These are phyloP conservation scores for Lentinula lateritia DNA, from an alignment of 768 basidiomycete genomes.

Conservation along the genomic window DNA sequence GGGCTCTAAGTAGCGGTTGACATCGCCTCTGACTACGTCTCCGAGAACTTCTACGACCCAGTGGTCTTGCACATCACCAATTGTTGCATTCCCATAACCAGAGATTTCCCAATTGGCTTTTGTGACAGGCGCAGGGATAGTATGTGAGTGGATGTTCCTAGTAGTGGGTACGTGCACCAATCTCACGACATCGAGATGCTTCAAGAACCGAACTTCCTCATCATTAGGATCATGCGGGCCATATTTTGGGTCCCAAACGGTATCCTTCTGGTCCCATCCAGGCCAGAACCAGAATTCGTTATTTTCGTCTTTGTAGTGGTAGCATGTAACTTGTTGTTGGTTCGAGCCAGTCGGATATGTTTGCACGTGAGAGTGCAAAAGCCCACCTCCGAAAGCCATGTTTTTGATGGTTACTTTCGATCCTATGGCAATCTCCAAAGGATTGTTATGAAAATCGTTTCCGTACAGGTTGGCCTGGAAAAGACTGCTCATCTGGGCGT, in stretches of 20 bases:
- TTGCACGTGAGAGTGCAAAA: slow-evolving; percentile 96
- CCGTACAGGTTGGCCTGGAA: slow-evolving; percentile 96
- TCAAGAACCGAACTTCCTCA: slow-evolving; percentile 60
- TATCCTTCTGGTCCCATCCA: slow-evolving; percentile 59
- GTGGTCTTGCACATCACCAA: slow-evolving; percentile 86
- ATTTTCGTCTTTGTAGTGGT: slow-evolving; percentile 99
- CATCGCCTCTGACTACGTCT: slow-evolving; percentile 42
- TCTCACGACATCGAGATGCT: slow-evolving; percentile 73
- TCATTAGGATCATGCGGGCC: slow-evolving; percentile 59
- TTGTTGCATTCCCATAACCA: slow-evolving; percentile 84
- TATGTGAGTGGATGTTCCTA: slow-evolving; percentile 91
- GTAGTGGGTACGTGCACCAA: slow-evolving; percentile 79
- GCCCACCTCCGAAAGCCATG: slow-evolving; percentile 95
- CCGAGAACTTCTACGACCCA: slow-evolving; percentile 95
- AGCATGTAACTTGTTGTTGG: slow-evolving; percentile 98
- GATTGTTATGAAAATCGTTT: slow-evolving; percentile 89
- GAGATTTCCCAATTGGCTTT: slow-evolving; percentile 91
- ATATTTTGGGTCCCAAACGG: not conserved
- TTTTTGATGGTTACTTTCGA: slow-evolving; percentile 93
- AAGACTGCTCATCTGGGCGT: slow-evolving; percentile 97
- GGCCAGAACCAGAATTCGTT: slow-evolving; percentile 87
- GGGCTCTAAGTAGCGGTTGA: not conserved
- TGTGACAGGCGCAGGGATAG: slow-evolving; percentile 79
- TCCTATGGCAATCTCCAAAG: slow-evolving; percentile 83
- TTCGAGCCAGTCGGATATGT: slow-evolving; percentile 86